Evolutionary conservation across 2,329 filamentous ascomycete genomes (phyloP), one percentile per base, ranked within the genome.

Genomic region (Epichloe aotearoae): DNA sequence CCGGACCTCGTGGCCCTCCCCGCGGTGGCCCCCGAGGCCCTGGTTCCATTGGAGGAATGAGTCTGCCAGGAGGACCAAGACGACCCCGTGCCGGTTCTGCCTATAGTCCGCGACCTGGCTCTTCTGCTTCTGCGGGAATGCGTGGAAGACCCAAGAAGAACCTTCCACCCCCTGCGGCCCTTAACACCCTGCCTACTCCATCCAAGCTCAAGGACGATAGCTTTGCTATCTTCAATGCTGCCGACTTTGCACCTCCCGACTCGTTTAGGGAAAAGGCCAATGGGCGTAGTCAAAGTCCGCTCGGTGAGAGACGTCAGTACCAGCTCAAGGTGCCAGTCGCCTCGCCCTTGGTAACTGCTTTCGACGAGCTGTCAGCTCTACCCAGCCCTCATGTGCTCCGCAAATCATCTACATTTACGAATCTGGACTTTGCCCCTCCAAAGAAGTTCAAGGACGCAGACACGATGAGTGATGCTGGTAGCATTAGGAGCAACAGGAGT

Each of bases 231-330:
- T 59, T 82, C 57, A 70, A 71, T 47, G 76, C 88, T 0, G 77
- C 84, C 52, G 91, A 96, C 58, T 97, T 95, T 66, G 93, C 93
- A 0, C 93, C 93, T 23, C 88, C 86, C 1, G 73, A 77, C 20
- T 75, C 68, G 17, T 76, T 81, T 62, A 74, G 72, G 56, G 86
- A 91, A 37, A 79, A 83, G 53, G 80, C 77, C 55, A 77, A 79
- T 49, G 91, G 91, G 44, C 74, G 80, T 41, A 77, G 79, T 6
- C 79, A 83, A 59, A 83, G 80, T 59, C 80, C 80, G 11, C 64
- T 78, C 5, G 79, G 80, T 47, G 80, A 83, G 63, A 73, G 80
- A 56, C 69, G 82, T 36, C 82, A 88, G 1, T 98, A 88, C 70
- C 83, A 82, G 51, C 82, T 85, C n/a, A 73, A 75, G 38, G 76